Base-by-base conservation (phyloP, 2,329 filamentous ascomycete genomes). In the Cladorrhinum sp. region DNA sequence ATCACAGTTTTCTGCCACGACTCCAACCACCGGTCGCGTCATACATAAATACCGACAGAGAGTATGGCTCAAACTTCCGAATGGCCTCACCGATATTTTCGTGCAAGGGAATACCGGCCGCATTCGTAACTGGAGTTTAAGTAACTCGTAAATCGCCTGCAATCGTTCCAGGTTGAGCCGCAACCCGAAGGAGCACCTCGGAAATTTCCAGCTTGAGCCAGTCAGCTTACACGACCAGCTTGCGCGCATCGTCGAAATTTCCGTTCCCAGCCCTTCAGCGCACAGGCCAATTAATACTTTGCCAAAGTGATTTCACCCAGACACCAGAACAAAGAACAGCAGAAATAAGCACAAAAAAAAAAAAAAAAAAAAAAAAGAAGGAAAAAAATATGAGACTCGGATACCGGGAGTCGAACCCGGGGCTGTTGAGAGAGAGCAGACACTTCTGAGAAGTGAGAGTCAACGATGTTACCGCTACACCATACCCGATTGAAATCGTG, bases 381-480 rank as follows among this genome's bases (percentile, higher is more conserved):
- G 12, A 42, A 49, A 58, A 55, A 36, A 26, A 23, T 23, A 46
- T 54, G 10, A 54, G 51, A 55, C 52, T 62, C 56, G 60, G 60
- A 62, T 62, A 56, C 60, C 56, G 56, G 51, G 60, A 62, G 60
- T 62, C 60, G 60, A 59, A 62, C 60, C 60, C 60, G 56, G 60
- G 60, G 57, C 60, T 61, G 59, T 57, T 61, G 59, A 61, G 54
- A 56, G 52, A 55, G 21, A 16, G 23, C 52, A 55, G 52, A 36
- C 52, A 61, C 59, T 61, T 53, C 59, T 61, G 26, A 61, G 59
- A 58, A 61, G 56, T 62, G 60, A 62, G 60, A 62, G 60, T 62
- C 60, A 62, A 58, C 56, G 56, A 62, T 62, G 60, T 62, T 62
- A 62, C 60, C 60, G 60, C 60, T 62, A 62, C 60, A 62, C 60